Evolutionary conservation across 129 eudicot species (phyloP).

Genomic region (Helianthus tuberosus): DNA sequence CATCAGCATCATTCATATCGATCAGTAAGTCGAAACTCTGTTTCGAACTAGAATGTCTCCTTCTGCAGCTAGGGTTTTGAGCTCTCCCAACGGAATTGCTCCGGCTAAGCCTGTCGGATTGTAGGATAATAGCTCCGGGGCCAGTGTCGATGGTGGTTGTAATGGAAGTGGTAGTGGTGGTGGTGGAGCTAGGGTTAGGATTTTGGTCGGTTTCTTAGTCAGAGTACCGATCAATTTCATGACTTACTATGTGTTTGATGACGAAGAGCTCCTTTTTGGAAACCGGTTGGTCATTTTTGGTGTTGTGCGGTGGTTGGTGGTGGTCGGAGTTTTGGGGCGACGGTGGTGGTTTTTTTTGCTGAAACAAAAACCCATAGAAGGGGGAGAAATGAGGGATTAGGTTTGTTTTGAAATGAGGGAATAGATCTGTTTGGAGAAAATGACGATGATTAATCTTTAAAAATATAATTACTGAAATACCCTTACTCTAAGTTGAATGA

Average conservation of each 20-base stretch:
- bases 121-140: constrained; percentile 57
- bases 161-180: no score
- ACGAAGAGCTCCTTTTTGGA: constrained; percentile 70
- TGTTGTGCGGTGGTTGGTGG: constrained; percentile 28
- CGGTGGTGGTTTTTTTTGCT: constrained; percentile 49
- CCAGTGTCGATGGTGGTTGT: neutral
- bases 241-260: constrained; percentile 71
- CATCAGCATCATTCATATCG: constrained; percentile 37
- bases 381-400: constrained; percentile 10
- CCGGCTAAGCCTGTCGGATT: constrained; percentile 82
- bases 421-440: no score
- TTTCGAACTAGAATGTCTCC: constrained; percentile 70
- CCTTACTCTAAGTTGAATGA: no score
- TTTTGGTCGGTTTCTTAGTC: constrained; percentile 32
- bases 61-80: constrained; percentile 47
- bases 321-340: constrained; percentile 26
- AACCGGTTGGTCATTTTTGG: constrained; percentile 30
- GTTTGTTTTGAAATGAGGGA: constrained; percentile 10
- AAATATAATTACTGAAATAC: no score
- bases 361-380: constrained; percentile 78
- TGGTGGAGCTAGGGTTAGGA: constrained; percentile 16
- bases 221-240: constrained; percentile 46
- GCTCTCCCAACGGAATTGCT: constrained; percentile 62
- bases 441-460: no score
- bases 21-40: constrained; percentile 73